Evolutionary conservation across 371 early-diverging fungal genomes (phyloP).

Genomic region (Conidiobolus incongruus): DNA sequence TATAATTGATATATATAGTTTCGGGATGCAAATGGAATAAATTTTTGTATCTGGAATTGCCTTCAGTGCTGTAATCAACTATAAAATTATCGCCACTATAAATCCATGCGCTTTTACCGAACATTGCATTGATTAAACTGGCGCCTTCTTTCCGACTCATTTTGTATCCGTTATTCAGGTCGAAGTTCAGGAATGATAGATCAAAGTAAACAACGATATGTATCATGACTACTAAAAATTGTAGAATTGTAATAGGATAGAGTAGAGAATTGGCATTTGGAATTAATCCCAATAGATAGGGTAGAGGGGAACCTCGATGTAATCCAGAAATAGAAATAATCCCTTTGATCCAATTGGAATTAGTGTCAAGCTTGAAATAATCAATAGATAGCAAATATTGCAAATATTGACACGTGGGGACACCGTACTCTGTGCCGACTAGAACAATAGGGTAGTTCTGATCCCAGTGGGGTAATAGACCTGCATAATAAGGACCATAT

Average conservation of each 20-base stretch:
- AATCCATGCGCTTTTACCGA: slow-evolving; percentile 4
- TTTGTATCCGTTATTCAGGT: slow-evolving; percentile 3
- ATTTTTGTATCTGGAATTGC: background rate
- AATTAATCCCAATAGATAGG: slow-evolving; percentile 6
- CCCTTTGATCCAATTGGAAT: slow-evolving; percentile 6
- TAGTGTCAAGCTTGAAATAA: slow-evolving; percentile 6
- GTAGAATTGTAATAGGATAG: slow-evolving; percentile 5
- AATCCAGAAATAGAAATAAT: slow-evolving; percentile 6
- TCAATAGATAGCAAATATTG: slow-evolving; percentile 7
- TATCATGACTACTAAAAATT: slow-evolving; percentile 5
- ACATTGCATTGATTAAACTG: slow-evolving; percentile 5
- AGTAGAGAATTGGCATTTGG: slow-evolving; percentile 6
- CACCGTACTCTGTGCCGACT: slow-evolving; percentile 8
- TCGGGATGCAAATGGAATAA: slow-evolving; percentile 4
- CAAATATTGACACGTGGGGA: slow-evolving; percentile 5
- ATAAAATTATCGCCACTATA: slow-evolving; percentile 8
- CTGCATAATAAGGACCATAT: slow-evolving; percentile 5
- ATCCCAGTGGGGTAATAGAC: slow-evolving; percentile 5
- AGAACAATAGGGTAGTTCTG: slow-evolving; percentile 8
- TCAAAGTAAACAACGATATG: slow-evolving; percentile 7
- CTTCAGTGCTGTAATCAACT: slow-evolving; percentile 6
- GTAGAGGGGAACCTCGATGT: slow-evolving; percentile 6
- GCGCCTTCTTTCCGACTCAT: background rate
- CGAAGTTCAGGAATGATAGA: background rate
- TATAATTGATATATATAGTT: slow-evolving; percentile 8